Conservation (phyloP, 2,329 filamentous ascomycete genomes). For the Pyricularia pennisetigena region DNA sequence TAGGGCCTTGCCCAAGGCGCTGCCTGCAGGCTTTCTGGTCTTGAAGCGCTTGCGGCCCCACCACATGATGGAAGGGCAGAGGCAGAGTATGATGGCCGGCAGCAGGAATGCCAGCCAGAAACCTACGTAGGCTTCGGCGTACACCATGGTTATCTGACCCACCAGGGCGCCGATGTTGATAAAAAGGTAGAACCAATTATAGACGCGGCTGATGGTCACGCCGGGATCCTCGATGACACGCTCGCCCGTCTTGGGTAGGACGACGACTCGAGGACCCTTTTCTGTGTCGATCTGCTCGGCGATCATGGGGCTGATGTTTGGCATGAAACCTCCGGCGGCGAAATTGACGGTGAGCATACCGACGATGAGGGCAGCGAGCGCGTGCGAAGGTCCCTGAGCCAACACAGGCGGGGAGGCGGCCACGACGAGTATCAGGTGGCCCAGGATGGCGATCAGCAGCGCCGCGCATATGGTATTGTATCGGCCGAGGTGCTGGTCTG, state of each 20-base stretch:
- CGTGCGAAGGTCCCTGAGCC: constrained; percentile 36
- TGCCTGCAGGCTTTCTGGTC: constrained; percentile 43
- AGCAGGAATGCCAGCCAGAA: constrained; percentile 52
- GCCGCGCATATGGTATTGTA: constrained; percentile 59
- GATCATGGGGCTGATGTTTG: constrained; percentile 60
- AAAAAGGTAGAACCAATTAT: constrained; percentile 56
- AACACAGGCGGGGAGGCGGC: constrained; percentile 57
- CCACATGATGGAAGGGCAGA: constrained; percentile 44
- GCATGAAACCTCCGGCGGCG: constrained; percentile 67
- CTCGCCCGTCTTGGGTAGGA: constrained; percentile 43
- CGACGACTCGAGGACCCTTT: constrained; percentile 34
- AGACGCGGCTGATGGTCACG: constrained; percentile 52
- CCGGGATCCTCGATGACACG: constrained; percentile 56
- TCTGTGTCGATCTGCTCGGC: constrained; percentile 54
- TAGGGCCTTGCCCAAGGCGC: constrained; percentile 47
- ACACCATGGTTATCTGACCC: constrained; percentile 48
- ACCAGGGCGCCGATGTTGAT: constrained; percentile 49
- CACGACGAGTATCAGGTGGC: constrained; percentile 56
- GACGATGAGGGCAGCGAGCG: constrained; percentile 54
- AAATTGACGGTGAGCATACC: constrained; percentile 42
- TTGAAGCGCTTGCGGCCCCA: constrained; percentile 42
- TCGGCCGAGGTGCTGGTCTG: constrained; percentile 52
- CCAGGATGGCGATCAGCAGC: constrained; percentile 50
- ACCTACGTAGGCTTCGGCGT: constrained; percentile 54
- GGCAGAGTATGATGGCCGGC: constrained; percentile 45